phyloP scores from a whole-genome alignment of 2,329 filamentous ascomycete genomes.

The Westerdykella ornata region DNA sequence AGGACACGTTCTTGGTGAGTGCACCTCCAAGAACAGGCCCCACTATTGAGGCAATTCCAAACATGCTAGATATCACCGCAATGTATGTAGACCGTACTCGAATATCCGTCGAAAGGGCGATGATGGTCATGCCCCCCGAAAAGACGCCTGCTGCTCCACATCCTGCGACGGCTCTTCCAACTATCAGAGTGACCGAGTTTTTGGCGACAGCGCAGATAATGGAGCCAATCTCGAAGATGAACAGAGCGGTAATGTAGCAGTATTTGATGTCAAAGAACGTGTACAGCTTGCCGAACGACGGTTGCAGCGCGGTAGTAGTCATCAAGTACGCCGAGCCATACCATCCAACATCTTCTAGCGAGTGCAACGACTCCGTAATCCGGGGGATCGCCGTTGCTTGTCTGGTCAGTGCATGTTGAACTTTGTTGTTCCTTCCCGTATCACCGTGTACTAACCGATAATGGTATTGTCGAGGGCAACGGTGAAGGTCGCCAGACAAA shows the following conservation, averaged over 20 bases:
- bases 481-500: too few species aligned
- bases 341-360: constrained; percentile 12
- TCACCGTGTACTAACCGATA: too few species aligned
- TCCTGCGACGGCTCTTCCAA: constrained; percentile 40
- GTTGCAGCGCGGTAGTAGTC: background rate
- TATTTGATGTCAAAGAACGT: background rate
- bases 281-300: constrained; percentile 1
- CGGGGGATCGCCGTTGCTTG: constrained; percentile 17
- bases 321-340: constrained; percentile 12
- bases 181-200: constrained; percentile 39
- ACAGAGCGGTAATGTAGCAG: background rate
- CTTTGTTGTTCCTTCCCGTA: too few species aligned
- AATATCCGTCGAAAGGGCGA: constrained; percentile 36
- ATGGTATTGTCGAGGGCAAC: too few species aligned
- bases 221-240: constrained; percentile 39
- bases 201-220: constrained; percentile 31
- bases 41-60: constrained; percentile 4
- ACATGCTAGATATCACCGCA: constrained; percentile 6
- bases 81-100: constrained; percentile 34
- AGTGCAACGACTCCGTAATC: constrained; percentile 12
- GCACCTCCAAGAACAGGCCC: constrained; percentile 33
- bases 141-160: constrained; percentile 40
- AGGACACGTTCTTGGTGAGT: constrained; percentile 28
- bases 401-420: constrained; percentile 6
- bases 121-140: constrained; percentile 31